Conservation (phyloP, 176 grass and related monocot genomes). For the Oryza coarctata region DNA sequence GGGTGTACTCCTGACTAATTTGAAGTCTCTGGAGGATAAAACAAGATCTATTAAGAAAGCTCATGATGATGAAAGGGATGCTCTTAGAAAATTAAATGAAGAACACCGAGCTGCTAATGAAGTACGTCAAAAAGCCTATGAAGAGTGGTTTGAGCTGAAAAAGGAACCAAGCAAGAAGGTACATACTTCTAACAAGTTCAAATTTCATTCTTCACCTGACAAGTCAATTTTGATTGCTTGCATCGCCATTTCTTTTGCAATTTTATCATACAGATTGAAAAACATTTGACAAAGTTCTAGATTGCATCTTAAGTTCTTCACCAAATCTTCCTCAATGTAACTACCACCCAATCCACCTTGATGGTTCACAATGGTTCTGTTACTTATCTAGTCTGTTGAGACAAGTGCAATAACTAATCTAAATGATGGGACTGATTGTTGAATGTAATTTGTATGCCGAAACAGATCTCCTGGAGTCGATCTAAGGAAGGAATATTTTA, state of each 20-base stretch:
- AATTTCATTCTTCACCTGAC: neutral
- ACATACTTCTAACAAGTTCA: neutral
- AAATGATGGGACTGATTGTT: neutral
- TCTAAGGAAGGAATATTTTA: neutral
- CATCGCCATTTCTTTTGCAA: neutral
- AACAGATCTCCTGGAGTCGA: neutral
- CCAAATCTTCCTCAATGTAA: too few species aligned
- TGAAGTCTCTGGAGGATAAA: slow-evolving; percentile 63
- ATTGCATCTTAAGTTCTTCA: too few species aligned
- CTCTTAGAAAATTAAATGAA: slow-evolving; percentile 48
- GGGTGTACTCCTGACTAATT: slow-evolving; percentile 61
- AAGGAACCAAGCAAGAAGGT: slow-evolving; percentile 63
- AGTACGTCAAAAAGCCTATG: slow-evolving; percentile 68
- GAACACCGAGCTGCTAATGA: slow-evolving; percentile 66
- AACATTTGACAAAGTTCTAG: too few species aligned
- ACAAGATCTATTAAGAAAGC: slow-evolving; percentile 54
- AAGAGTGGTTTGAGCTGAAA: slow-evolving; percentile 57
- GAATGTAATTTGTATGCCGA: neutral
- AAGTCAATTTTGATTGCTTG: neutral
- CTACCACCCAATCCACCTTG: neutral
- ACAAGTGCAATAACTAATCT: neutral
- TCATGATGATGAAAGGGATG: slow-evolving; percentile 50
- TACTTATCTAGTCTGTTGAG: neutral
- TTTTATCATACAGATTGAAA: too few species aligned
- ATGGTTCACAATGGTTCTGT: neutral